These are phyloP conservation scores for Starmera pachycereana DNA, from an alignment of 805 yeast genomes.

Conservation along the genomic window DNA sequence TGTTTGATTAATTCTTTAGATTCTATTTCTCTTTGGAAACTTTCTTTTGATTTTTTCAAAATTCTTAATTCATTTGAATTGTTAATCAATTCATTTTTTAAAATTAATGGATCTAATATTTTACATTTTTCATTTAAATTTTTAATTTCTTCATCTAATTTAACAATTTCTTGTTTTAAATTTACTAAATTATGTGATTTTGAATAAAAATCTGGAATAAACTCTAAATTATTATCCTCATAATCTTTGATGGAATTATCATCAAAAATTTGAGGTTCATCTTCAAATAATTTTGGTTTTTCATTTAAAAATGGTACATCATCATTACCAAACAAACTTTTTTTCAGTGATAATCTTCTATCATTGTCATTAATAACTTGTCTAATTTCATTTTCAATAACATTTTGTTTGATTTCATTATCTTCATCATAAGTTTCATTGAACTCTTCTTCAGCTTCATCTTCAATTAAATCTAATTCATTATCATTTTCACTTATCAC, in stretches of 20 bases:
- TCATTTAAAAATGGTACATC: slow-evolving; percentile 13
- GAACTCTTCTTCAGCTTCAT: slow-evolving; percentile 1
- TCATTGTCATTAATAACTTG: too few relatives aligned
- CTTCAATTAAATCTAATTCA: not conserved
- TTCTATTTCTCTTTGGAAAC: slow-evolving; percentile 63
- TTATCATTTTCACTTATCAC: not conserved
- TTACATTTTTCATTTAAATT: slow-evolving; percentile 49
- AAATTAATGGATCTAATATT: slow-evolving; percentile 55
- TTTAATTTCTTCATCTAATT: slow-evolving; percentile 46
- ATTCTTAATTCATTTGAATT: slow-evolving; percentile 60
- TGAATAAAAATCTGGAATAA: slow-evolving; percentile 28
- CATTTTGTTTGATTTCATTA: too few relatives aligned
- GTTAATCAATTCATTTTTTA: slow-evolving; percentile 80
- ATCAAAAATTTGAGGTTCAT: slow-evolving; percentile 11
- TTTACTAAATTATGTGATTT: slow-evolving; percentile 66
- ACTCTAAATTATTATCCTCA: slow-evolving; percentile 19
- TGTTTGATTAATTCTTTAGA: slow-evolving; percentile 66
- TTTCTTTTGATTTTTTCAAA: slow-evolving; percentile 53
- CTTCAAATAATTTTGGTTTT: slow-evolving; percentile 17
- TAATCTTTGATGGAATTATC: slow-evolving; percentile 4
- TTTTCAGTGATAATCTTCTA: slow-evolving; percentile 5
- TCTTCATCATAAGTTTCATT: not conserved
- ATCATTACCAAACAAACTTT: slow-evolving; percentile 16
- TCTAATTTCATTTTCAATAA: too few relatives aligned
- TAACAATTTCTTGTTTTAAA: slow-evolving; percentile 54